Evolutionary conservation across 176 grass and related monocot species (phyloP).

Genomic region (Aegilops umbellulata): DNA sequence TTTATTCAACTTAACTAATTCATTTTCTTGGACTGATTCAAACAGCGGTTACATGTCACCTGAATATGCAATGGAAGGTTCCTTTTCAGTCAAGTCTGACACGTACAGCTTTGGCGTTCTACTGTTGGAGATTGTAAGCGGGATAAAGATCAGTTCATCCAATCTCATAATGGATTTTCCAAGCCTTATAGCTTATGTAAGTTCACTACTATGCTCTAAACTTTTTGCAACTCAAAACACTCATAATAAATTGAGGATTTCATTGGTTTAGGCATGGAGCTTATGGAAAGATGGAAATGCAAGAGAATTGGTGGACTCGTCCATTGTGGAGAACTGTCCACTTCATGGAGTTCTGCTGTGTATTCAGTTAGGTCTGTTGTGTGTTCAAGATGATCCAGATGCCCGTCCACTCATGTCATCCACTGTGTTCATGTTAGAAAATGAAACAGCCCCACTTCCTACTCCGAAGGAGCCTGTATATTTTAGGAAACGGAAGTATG

Average conservation of each 20-base stretch:
- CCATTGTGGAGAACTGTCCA: conserved; percentile 14
- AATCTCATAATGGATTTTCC: neutral
- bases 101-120: conserved; percentile 60
- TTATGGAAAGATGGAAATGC: conserved; percentile 44
- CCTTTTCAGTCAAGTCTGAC: conserved; percentile 54
- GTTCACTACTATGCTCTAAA: neutral
- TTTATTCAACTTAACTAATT: neutral
- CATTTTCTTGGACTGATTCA: neutral
- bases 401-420: conserved; percentile 49
- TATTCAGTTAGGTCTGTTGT: conserved; percentile 38
- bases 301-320: conserved; percentile 34
- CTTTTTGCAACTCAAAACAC: neutral
- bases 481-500: conserved; percentile 13
- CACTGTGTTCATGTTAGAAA: conserved; percentile 47
- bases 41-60: conserved; percentile 56
- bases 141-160: conserved; percentile 32
- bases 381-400: conserved; percentile 47
- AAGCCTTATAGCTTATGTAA: conserved; percentile 33
- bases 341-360: conserved; percentile 19
- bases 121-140: conserved; percentile 48
- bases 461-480: conserved; percentile 19
- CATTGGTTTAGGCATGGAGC: conserved; percentile 47
- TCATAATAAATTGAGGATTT: neutral
- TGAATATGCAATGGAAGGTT: conserved; percentile 46
- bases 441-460: conserved; percentile 8